phyloP scores from a whole-genome alignment of 2,329 filamentous ascomycete genomes.

The Annulohypoxylon truncatum region DNA sequence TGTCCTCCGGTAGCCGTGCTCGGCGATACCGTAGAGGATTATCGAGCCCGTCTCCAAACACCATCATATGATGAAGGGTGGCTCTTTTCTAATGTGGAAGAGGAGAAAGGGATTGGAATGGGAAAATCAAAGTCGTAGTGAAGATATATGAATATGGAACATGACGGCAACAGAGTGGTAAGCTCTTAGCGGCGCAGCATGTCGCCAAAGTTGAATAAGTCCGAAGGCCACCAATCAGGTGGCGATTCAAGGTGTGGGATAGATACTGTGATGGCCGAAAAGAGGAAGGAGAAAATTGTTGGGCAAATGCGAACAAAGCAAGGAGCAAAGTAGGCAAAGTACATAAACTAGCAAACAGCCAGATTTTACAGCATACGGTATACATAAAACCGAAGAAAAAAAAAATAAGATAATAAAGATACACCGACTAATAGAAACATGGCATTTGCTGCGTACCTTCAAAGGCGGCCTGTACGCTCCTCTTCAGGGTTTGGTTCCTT shows the following conservation, averaged over 20 bases:
- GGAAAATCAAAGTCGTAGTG: not conserved
- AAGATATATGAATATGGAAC: not conserved
- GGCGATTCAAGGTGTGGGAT: constrained; percentile 14
- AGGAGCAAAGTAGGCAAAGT: not conserved
- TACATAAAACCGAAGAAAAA: constrained; percentile 17
- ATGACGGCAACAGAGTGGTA: constrained; percentile 22
- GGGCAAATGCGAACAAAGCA: constrained; percentile 9
- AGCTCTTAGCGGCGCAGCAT: constrained; percentile 31
- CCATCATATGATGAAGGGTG: constrained; percentile 16
- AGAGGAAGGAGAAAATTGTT: constrained; percentile 26
- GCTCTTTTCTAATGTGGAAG: not conserved
- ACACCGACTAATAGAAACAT: constrained; percentile 11
- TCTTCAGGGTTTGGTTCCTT: constrained; percentile 63
- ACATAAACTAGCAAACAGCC: constrained; percentile 25
- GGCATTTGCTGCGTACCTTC: constrained; percentile 61
- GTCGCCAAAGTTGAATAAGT: constrained; percentile 32
- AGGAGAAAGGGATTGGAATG: not conserved
- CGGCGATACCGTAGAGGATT: constrained; percentile 17
- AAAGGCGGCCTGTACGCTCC: constrained; percentile 70
- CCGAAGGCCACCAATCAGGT: constrained; percentile 39
- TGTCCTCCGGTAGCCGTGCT: constrained; percentile 7
- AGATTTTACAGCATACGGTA: constrained; percentile 8
- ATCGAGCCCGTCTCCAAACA: constrained; percentile 22
- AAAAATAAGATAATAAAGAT: constrained; percentile 30
- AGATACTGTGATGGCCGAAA: constrained; percentile 15